Percentiles rank a stretch among this genome's conserved stretches.
Conservation (phyloP, 2,329 filamentous ascomycete genomes). For the Fusarium concolor region DNA sequence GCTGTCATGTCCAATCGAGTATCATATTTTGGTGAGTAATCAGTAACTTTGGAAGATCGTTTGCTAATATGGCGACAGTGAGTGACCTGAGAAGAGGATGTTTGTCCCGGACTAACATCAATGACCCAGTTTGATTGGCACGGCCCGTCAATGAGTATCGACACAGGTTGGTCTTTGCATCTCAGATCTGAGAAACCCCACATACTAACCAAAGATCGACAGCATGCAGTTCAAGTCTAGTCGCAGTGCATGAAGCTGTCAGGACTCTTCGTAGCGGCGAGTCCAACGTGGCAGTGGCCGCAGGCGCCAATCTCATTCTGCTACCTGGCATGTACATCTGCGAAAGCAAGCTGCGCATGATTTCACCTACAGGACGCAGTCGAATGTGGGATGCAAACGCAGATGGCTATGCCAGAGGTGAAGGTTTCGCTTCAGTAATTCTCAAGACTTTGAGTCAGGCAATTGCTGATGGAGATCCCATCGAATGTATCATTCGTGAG, state of each 20-base stretch:
- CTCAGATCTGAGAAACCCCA: background rate
- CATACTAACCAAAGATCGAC: background rate
- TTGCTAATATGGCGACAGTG: background rate
- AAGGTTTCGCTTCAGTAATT: constrained; percentile 22
- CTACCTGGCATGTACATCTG: constrained; percentile 20
- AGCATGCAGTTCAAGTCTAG: constrained; percentile 17
- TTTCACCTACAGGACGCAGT: constrained; percentile 7
- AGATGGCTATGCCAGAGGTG: constrained; percentile 31
- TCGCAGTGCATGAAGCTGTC: constrained; percentile 25
- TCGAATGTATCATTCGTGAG: constrained; percentile 7
- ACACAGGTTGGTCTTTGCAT: constrained; percentile 16
- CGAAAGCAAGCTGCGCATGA: constrained; percentile 14
- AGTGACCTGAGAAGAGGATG: background rate
- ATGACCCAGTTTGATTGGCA: constrained; percentile 16
- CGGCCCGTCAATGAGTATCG: constrained; percentile 20
- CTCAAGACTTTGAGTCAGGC: constrained; percentile 26
- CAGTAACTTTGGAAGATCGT: accelerated
- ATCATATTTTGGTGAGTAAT: constrained; percentile 11
- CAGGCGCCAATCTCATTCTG: constrained; percentile 22
- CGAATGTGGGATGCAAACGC: constrained; percentile 25
- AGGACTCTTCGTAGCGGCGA: constrained; percentile 19
- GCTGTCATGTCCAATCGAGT: constrained; percentile 32
- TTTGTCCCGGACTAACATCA: background rate
- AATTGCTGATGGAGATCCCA: background rate
- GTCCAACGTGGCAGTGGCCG: constrained; percentile 16